phyloP scores from a whole-genome alignment of 2,329 filamentous ascomycete genomes.

The Arthroderma sp. region DNA sequence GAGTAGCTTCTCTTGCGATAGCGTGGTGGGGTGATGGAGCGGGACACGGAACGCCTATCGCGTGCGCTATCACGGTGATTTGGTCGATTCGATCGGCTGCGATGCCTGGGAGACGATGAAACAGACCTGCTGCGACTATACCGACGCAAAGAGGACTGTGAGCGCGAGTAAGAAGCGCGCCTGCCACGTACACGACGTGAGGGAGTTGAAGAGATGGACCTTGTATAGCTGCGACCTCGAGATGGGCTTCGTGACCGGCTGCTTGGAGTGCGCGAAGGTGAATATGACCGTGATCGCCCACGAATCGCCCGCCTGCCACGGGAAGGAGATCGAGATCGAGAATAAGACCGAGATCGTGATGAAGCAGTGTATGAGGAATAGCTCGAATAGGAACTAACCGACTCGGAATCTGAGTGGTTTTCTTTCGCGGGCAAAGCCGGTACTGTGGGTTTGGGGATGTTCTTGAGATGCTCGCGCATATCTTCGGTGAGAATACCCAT shows the following conservation, averaged over 20 bases:
- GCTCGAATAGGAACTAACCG: conserved; percentile 52
- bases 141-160: conserved; percentile 16
- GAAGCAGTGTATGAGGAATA: conserved; percentile 55
- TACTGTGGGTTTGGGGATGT: conserved; percentile 70
- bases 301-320: conserved; percentile 14
- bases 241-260: conserved; percentile 20
- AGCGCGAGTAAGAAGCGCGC: conserved; percentile 24
- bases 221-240: conserved; percentile 22
- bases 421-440: conserved; percentile 48
- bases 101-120: conserved; percentile 15
- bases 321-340: conserved; percentile 34
- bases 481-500: conserved; percentile 91
- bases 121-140: conserved; percentile 16
- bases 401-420: conserved; percentile 53
- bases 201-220: conserved; percentile 20
- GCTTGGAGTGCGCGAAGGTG: conserved; percentile 17
- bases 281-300: conserved; percentile 7
- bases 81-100: conserved; percentile 10
- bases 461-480: conserved; percentile 83
- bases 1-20: conserved; percentile 13
- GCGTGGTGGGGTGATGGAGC: conserved; percentile 19
- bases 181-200: conserved; percentile 11
- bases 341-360: conserved; percentile 29
- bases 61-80: conserved; percentile 15
- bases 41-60: conserved; percentile 17